Evolutionary conservation across 306 rosid species (phyloP).

Genomic region (Glycine tomentella): DNA sequence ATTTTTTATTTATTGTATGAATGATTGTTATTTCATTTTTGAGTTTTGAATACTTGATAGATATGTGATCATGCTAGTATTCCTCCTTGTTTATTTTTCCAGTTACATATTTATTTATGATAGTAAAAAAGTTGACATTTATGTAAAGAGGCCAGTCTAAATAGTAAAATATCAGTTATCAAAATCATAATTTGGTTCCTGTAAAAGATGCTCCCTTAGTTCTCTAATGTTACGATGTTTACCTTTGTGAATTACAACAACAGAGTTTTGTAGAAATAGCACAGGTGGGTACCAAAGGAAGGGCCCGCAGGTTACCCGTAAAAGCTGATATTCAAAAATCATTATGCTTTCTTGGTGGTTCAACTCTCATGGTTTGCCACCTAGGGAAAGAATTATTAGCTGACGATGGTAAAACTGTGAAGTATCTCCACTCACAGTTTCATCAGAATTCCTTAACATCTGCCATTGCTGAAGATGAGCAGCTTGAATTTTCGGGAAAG

Average conservation of each 20-base stretch:
- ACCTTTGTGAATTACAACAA: neutral
- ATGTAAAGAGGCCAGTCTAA: constrained; percentile 13
- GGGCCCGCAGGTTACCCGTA: constrained; percentile 72
- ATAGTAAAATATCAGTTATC: neutral
- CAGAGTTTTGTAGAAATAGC: constrained; percentile 88
- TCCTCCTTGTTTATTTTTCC: neutral
- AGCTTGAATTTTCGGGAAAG: constrained; percentile 42
- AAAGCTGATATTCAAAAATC: constrained; percentile 80
- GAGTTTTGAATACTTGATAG: constrained; percentile 22
- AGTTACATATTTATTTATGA: neutral
- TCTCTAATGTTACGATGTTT: constrained; percentile 33
- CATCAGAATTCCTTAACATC: constrained; percentile 49
- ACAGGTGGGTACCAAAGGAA: constrained; percentile 79
- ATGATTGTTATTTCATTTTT: constrained; percentile 30
- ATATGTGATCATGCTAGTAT: constrained; percentile 1
- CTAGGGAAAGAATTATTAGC: constrained; percentile 57
- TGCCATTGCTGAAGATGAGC: constrained; percentile 46
- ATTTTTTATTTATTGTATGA: constrained; percentile 14
- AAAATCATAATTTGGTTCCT: constrained; percentile 18
- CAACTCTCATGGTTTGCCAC: constrained; percentile 87
- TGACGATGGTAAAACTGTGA: constrained; percentile 50
- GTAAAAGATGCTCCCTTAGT: constrained; percentile 37
- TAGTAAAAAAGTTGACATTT: constrained; percentile 17
- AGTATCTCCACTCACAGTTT: constrained; percentile 54
- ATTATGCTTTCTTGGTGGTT: constrained; percentile 92